Conservation (phyloP, 2,329 filamentous ascomycete genomes). For the Grosmannia penicillata region DNA sequence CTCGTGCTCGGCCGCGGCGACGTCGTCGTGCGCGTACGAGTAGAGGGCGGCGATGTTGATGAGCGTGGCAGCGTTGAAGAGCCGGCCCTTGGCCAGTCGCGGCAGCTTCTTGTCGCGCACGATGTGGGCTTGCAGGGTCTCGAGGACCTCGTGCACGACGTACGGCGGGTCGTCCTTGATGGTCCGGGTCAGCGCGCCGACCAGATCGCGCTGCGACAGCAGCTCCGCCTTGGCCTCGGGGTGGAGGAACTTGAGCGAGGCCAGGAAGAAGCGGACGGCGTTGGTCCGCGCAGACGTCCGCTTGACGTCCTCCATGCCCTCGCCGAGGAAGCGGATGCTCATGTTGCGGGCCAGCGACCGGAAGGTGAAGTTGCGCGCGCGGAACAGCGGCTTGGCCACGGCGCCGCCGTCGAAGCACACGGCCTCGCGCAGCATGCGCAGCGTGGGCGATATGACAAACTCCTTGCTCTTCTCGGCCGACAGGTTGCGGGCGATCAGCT, state of each 20-base stretch:
- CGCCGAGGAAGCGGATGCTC: conserved; percentile 46
- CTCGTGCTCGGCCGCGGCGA: conserved; percentile 28
- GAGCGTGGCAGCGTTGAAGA: conserved; percentile 62
- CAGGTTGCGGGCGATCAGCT: conserved; percentile 65
- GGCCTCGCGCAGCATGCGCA: conserved; percentile 77
- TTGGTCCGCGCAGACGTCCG: conserved; percentile 72
- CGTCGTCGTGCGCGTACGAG: conserved; percentile 45
- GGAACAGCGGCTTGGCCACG: conserved; percentile 63
- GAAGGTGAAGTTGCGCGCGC: conserved; percentile 63
- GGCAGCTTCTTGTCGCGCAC: conserved; percentile 62
- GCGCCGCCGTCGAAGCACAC: conserved; percentile 73
- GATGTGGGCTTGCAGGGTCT: conserved; percentile 53
- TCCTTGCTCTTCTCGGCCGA: conserved; percentile 72
- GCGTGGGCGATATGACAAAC: conserved; percentile 74
- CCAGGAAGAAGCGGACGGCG: conserved; percentile 66
- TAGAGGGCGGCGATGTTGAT: conserved; percentile 60
- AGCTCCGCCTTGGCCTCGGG: conserved; percentile 68
- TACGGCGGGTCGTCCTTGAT: conserved; percentile 65
- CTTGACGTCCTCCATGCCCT: conserved; percentile 46
- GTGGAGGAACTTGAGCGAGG: conserved; percentile 64
- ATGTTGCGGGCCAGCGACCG: conserved; percentile 71
- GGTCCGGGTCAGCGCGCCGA: conserved; percentile 58
- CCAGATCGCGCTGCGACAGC: conserved; percentile 59
- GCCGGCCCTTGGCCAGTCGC: conserved; percentile 56
- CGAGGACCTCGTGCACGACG: conserved; percentile 60